phyloP scores from a whole-genome alignment of 352 stramenopile species.

The Poterioochromonas sp. region DNA sequence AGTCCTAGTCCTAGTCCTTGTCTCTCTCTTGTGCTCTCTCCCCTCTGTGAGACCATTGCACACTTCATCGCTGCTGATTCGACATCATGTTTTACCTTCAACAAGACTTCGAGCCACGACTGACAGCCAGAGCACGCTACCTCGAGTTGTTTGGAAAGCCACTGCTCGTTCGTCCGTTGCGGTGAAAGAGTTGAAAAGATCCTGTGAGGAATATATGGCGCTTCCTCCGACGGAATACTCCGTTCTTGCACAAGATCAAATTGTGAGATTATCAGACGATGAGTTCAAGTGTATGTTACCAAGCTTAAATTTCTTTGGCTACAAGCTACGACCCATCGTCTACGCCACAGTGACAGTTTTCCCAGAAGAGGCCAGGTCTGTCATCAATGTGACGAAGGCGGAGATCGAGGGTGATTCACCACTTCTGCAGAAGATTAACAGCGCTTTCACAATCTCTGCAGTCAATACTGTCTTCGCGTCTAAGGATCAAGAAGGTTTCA shows the following conservation, averaged over 20 bases:
- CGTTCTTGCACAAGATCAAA: constrained; percentile 24
- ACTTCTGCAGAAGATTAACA: not conserved
- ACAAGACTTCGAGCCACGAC: too few species aligned
- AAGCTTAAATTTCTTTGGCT: constrained; percentile 29
- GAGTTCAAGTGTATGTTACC: not conserved
- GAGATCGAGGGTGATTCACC: not conserved
- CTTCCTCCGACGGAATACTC: constrained; percentile 25
- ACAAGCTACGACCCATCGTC: not conserved
- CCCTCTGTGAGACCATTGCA: too few species aligned
- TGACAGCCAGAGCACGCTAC: too few species aligned
- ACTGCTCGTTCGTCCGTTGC: not conserved
- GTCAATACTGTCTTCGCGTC: not conserved
- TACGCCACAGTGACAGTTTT: constrained; percentile 3
- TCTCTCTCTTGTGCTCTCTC: too few species aligned
- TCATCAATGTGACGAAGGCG: not conserved
- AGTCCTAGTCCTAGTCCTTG: too few species aligned
- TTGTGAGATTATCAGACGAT: not conserved
- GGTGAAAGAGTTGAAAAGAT: constrained; percentile 7
- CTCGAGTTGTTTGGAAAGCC: too few species aligned
- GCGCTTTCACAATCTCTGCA: not conserved
- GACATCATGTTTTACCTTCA: too few species aligned
- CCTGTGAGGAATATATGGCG: constrained; percentile 15
- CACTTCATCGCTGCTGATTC: too few species aligned
- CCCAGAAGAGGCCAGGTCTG: constrained; percentile 2
- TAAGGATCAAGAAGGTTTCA: not conserved